Evolutionary conservation across 2,329 filamentous ascomycete genomes (phyloP), one percentile per base, ranked within the genome.

Genomic region (Fusarium subtropicale): DNA sequence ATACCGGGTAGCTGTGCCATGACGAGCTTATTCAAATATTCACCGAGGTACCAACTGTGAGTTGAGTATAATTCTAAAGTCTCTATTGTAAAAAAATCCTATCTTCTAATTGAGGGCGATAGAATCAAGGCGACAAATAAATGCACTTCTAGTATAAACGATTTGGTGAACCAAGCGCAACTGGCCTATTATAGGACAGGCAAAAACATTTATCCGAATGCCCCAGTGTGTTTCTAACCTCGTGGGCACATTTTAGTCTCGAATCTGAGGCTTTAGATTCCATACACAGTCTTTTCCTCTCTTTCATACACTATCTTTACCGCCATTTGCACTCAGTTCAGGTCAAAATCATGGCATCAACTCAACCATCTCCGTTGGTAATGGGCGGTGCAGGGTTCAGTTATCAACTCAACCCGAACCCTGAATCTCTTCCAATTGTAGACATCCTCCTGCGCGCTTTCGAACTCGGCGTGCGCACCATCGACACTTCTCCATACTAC

Each of bases 381-480:
- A 42, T 60, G 55, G 58, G 55, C 4, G 58, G 58, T 12, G 55
- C 58, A 6, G 58, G 55, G 0, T 60, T 60, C 3, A 60, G 58
- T 18, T 60, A 60, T 1, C 58, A 60, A 26, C 58, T 60, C 1
- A 31, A 16, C 2, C 58, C 55, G 1, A 16, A 60, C 0, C 55
- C 58, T 0, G 55, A 60, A 3, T 60, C 58, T 8, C 55, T 60
- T 4, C 58, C 55, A 0, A 60, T 60, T 3, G n/a, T 60, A 15
- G 42, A 60, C 30, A 60, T 60, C 4, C 55, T 60, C 2, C 12
- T 60, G 0, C 58, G 58, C 11, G 26, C 55, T 1, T 60, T 60
- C 26, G 55, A 60, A 2, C 58, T 60, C 3, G 58, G 58, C 1
- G 55, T 60, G 0, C 55, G 55, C 12, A 51, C 44, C 1, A 60